Base-by-base conservation (phyloP, 1,284 basidiomycete species). In the Leccinum subrobustum region DNA sequence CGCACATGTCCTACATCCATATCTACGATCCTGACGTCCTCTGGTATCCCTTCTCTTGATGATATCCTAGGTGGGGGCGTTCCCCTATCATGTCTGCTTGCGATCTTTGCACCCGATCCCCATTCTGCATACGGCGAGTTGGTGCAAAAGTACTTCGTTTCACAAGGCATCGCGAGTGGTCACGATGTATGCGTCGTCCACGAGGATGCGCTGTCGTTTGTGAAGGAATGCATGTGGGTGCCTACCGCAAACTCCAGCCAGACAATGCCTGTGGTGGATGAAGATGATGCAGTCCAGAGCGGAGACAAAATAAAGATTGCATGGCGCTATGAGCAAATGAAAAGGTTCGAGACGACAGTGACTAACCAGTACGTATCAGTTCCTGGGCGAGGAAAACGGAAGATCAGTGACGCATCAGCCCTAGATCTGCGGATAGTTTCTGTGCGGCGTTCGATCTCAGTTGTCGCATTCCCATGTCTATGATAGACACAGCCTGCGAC, bases 281-380 rank as follows among this genome's bases (percentile, higher is more conserved):
- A 69, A 50, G 74, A 75, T 25, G 77, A 79, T 31, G 70, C 69
- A 8, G 69, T 70, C 42, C 76, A 77, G 61, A 75, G 73, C 44
- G 71, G 76, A 58, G 76, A 81, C 39, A 83, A 82, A 67, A 86
- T 94, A 64, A 93, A 91, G 77, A 97, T 98, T 69, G 96, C 96
- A 42, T 99, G 96, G 93, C 83, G 96, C 69, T 99, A 99, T 74
- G 92, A 93, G 69, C 82, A 87, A 63, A 91, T 97, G 91, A 92
- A 89, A 76, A 89, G 84, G 75, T 96, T 96, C 75, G 87, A 92
- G 76, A 97, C 95, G 1, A 95, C 92, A 1, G 87, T 96, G 29
- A 67, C 73, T 58, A 72, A 74, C 65, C 74, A 76, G 81, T 85
- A 82, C 73, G 85, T 82, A 65, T 14, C 20, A 71, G 71, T 74